These are phyloP conservation scores for Chaetomidium leptoderma DNA, from an alignment of 495 filamentous ascomycete genomes.

Conservation along the genomic window DNA sequence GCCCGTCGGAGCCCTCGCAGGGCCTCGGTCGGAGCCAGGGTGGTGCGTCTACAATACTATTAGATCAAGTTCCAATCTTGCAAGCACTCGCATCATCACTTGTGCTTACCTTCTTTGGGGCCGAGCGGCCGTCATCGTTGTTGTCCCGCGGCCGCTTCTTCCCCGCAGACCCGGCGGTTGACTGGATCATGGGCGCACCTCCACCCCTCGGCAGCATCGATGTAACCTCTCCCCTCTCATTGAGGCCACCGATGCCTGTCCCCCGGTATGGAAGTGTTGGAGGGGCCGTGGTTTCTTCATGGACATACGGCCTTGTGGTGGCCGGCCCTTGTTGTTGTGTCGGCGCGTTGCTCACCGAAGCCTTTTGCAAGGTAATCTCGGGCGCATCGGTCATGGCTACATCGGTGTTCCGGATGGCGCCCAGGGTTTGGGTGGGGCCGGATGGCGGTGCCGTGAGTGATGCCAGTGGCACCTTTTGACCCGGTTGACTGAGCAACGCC, in stretches of 20 bases:
- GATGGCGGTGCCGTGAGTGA: constrained; percentile 7
- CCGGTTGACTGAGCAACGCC: constrained; percentile 38
- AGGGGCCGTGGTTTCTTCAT: not conserved
- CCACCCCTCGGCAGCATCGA: constrained; percentile 11
- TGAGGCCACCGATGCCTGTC: constrained; percentile 24
- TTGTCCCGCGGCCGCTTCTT: constrained; percentile 33
- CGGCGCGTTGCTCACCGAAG: constrained; percentile 1
- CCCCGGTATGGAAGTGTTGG: constrained; percentile 22
- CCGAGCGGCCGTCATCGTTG: constrained; percentile 13
- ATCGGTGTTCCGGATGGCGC: constrained; percentile 11
- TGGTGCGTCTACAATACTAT: constrained; percentile 14
- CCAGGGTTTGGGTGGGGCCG: not conserved
- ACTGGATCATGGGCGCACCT: constrained; percentile 26
- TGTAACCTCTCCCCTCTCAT: constrained; percentile 26
- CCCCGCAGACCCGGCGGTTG: constrained; percentile 12
- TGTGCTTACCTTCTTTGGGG: constrained; percentile 34
- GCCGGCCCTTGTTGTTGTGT: not conserved
- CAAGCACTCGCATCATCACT: not conserved
- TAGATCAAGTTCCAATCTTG: not conserved
- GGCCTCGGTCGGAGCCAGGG: constrained; percentile 8
- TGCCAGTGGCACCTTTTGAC: constrained; percentile 19
- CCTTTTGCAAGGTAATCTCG: not conserved
- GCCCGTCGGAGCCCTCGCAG: constrained; percentile 15
- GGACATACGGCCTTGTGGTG: not conserved
- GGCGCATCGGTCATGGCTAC: constrained; percentile 30